Base-by-base conservation (phyloP, 2,329 filamentous ascomycete genomes). In the Biscogniauxia sp. region DNA sequence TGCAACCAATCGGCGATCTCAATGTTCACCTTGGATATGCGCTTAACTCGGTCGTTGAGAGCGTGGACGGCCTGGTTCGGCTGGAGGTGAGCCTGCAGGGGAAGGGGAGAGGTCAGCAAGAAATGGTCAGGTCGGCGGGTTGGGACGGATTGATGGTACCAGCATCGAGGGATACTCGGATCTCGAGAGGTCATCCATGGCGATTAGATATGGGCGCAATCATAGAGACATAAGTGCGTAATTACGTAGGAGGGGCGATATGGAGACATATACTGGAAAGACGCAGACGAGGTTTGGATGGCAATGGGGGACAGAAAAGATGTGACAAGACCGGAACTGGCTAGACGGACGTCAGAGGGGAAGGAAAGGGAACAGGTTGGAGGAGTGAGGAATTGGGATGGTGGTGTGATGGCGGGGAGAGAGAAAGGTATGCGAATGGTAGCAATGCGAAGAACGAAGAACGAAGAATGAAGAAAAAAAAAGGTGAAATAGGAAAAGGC, bases 1-100 rank as follows among this genome's bases (percentile, higher is more conserved):
- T 94, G 90, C 64, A 99, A 84, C 92, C 94, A 99, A 79, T 98
- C 94, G 75, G 94, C 94, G 72, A 99, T 92, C 74, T 97, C 92
- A 69, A 82, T 78, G 77, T 99, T 97, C 78, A 96, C 80, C 76
- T 89, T 92, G 70, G 85, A 86, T 74, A 98, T 94, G 77, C 92
- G 86, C 77, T 90, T 91, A 69, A 98, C 86, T 72, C 95, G 91
- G 69, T 97, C 93, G 76, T 89, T 90, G 70, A 98, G 85, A 61
- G 92, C 85, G 58, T 86, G 84, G 49, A 93, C 91, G 62, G 95
- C 93, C 79, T 95, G 92, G 68, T 79, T 79, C 25, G 95, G 94
- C 76, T 91, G 87, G 70, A 99, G 84, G 71, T 86, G 85, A 68
- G 89, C 88, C 94, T 98, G 50, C 15, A 32, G 20, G 51, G 20